These are phyloP conservation scores for rapeseed (Brassica napus) DNA, from an alignment of 345 rosid species.

Conservation along the genomic window Da-Ae NC_063434.1:9381501-9382000, in stretches of 20 bases:
- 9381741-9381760: not conserved
- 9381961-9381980: not conserved
- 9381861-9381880: constrained; percentile 30
- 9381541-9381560: constrained; percentile 2
- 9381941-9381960: constrained; percentile 22
- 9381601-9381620: not conserved
- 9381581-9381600: not conserved
- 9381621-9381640: constrained; percentile 21
- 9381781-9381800: not conserved
- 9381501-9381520: not conserved
- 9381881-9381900: constrained; percentile 99
- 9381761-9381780: not conserved
- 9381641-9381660: constrained; percentile 26
- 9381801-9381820: not conserved
- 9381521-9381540: not conserved
- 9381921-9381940: constrained; percentile 88
- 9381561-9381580: not conserved
- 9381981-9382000: not conserved
- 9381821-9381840: constrained; percentile 3
- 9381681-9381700: constrained; percentile 79
- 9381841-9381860: not conserved
- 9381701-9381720: constrained; percentile 84
- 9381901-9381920: constrained; percentile 88
- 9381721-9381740: constrained; percentile 46
- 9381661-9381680: constrained; percentile 97